phyloP scores from a whole-genome alignment of 208 protist genomes.

The Trypanosoma rangeli region DNA sequence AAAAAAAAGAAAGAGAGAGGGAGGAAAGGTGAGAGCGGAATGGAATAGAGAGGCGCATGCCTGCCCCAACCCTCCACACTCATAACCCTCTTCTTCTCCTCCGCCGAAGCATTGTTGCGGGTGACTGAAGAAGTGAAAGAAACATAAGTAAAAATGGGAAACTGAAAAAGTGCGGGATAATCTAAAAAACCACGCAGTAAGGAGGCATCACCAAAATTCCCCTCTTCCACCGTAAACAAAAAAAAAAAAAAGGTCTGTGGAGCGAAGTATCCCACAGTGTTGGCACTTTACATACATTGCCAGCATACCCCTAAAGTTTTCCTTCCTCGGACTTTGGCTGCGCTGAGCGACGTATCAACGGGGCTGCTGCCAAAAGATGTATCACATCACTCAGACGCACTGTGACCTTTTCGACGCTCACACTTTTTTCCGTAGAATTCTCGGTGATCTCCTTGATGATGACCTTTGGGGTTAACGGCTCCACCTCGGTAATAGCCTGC shows the following conservation, averaged over 20 bases:
- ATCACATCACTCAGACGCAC: conserved; percentile 65
- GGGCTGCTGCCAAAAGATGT: conserved; percentile 45
- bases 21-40: no score
- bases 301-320: conserved; percentile 24
- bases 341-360: conserved; percentile 55
- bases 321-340: conserved; percentile 31
- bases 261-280: neutral
- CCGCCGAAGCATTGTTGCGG: neutral
- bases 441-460: conserved; percentile 69
- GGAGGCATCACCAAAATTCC: no score
- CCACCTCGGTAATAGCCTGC: conserved; percentile 46
- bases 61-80: neutral
- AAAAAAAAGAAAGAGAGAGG: neutral
- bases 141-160: no score
- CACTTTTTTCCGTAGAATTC: conserved; percentile 32
- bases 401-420: conserved; percentile 13
- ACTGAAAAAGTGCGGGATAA: no score
- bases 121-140: neutral
- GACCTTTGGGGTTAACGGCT: conserved; percentile 66
- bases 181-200: no score
- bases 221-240: neutral
- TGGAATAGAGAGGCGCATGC: neutral
- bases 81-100: no score
- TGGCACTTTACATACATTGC: neutral
- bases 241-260: neutral